Base-by-base conservation (phyloP, 148 eudicot genomes). In the Fagopyrum esculentum region DNA sequence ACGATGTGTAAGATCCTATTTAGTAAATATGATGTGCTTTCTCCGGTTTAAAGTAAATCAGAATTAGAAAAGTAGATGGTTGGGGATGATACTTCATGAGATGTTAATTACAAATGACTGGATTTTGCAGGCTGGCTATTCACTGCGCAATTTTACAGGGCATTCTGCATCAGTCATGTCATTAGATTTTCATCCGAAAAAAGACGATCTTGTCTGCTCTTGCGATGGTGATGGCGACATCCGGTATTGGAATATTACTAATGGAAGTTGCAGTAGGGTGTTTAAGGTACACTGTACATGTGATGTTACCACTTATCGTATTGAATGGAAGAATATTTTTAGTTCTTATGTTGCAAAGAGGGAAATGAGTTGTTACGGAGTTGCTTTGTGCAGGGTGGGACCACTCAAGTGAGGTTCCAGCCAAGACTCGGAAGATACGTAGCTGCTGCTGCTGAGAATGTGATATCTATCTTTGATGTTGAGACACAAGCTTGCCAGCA, bases 361-460 rank as follows among this genome's bases (percentile, higher is more conserved):
- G 57, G 48, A 51, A 60, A 60, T 11, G 16, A 40, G 66, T 43
- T 68, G 22, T 40, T 51, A 76, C 55, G 3, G 47, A 19, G 49
- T 30, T 13, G 1, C 5, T 12, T 52, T 64, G 16, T 81, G 30
- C 75, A 90, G 97, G 95, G 95, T 52, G 95, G 86, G 63, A 83
- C 89, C 51, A 49, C 86, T 6, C 93, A 88, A 54, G 59, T 92
- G 81, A 87, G 97, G 81, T 91, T 92, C 84, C 97, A 92, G 81
- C 97, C 97, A 15, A 91, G 87, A 29, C 83, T 79, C 10, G 97
- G 97, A 84, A 87, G 91, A 79, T 92, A 78, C 78, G 88, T 92
- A 77, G 97, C 95, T 30, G 95, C 95, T 43, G 93, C 91, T 76
- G 88, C 91, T 45, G 97, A 88, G 76, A 92, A 90, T 83, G 82